These are phyloP conservation scores for Choricystis sp. DNA, from an alignment of 139 green algal species.

Conservation along the genomic window DNA sequence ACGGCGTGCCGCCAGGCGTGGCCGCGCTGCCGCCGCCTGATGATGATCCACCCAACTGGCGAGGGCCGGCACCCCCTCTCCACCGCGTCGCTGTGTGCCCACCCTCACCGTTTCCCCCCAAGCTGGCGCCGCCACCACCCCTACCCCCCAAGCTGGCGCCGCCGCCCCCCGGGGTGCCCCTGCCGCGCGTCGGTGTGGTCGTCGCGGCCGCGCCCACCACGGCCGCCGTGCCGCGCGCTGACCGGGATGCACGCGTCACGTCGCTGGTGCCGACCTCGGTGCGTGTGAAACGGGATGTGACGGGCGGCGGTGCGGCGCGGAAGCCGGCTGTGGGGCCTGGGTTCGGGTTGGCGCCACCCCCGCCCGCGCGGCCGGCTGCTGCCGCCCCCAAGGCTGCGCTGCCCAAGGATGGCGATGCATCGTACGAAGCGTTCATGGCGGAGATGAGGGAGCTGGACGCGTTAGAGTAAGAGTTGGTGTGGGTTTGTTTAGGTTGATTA, in stretches of 20 bases:
- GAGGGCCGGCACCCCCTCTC: too few relatives aligned
- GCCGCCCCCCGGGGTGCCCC: too few relatives aligned
- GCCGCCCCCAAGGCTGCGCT: too few relatives aligned
- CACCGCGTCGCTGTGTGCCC: too few relatives aligned
- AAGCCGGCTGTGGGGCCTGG: neutral
- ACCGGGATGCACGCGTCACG: too few relatives aligned
- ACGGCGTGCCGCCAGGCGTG: too few relatives aligned
- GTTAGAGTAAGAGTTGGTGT: too few relatives aligned
- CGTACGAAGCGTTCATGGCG: neutral
- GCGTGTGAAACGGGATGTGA: conserved; percentile 29
- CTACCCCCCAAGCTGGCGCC: neutral
- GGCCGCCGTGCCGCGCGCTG: too few relatives aligned
- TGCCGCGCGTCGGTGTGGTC: neutral
- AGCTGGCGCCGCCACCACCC: neutral
- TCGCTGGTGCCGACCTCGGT: conserved; percentile 42
- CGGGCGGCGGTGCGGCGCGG: neutral
- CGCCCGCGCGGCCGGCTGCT: too few relatives aligned
- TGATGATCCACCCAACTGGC: too few relatives aligned
- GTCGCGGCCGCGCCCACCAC: neutral
- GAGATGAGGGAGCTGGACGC: neutral
- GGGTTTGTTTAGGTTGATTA: too few relatives aligned
- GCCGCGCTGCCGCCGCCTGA: too few relatives aligned
- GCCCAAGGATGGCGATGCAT: neutral
- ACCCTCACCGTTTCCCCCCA: neutral
- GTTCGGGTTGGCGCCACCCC: neutral